Evolutionary conservation across 352 stramenopile genomes (phyloP).

Genomic region (Phytophthora tubulina): DNA sequence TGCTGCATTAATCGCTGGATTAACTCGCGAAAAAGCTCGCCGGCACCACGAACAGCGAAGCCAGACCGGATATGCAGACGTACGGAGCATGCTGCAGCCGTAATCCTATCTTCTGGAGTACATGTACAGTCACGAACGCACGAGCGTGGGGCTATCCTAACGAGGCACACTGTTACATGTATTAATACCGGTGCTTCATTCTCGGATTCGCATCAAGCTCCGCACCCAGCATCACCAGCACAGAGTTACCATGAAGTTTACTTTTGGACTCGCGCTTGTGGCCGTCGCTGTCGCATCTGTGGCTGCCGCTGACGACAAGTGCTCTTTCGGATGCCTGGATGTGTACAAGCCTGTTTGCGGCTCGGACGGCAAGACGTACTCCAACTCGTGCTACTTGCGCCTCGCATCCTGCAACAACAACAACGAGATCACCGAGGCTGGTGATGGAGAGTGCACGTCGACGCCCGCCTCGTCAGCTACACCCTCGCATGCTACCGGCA

Average conservation of each 20-base stretch:
- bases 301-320: constrained; percentile 12
- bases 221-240: background rate
- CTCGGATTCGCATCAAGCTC: constrained; percentile 4
- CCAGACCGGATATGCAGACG: constrained; percentile 1
- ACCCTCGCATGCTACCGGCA: background rate
- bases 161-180: background rate
- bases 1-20: background rate
- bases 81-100: background rate
- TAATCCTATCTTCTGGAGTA: background rate
- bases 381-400: constrained; percentile 43
- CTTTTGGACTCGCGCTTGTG: constrained; percentile 17
- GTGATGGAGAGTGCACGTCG: constrained; percentile 37
- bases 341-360: constrained; percentile 48
- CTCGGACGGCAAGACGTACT: constrained; percentile 59
- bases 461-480: constrained; percentile 20
- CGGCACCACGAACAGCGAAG: background rate
- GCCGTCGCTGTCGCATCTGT: constrained; percentile 4
- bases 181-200: constrained; percentile 20
- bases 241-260: constrained; percentile 27
- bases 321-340: constrained; percentile 31
- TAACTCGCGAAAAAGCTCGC: background rate
- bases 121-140: background rate
- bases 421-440: constrained; percentile 24
- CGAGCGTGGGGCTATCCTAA: background rate
- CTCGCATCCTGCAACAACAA: constrained; percentile 44